Conservation (phyloP, 495 filamentous ascomycete genomes). For the Hypoxylon intermedium region DNA sequence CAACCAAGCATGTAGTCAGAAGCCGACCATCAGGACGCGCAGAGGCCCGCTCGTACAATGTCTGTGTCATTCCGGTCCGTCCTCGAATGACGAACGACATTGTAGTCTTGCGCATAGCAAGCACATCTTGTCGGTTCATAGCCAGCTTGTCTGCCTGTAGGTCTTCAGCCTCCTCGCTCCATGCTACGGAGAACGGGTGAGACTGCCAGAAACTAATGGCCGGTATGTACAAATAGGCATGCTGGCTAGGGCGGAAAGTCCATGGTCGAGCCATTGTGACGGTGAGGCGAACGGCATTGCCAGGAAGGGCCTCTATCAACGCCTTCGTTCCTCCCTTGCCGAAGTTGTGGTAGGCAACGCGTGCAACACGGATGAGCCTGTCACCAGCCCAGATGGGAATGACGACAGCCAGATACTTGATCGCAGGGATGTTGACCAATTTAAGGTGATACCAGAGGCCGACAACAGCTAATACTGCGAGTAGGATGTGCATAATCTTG, state of each 20-base stretch:
- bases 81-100: slow-evolving; percentile 82
- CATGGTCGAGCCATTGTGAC: slow-evolving; percentile 80
- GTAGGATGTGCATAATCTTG: slow-evolving; percentile 76
- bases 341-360: slow-evolving; percentile 70
- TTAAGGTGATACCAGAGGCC: slow-evolving; percentile 74
- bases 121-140: slow-evolving; percentile 63
- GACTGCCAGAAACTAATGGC: slow-evolving; percentile 72
- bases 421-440: slow-evolving; percentile 65
- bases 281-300: slow-evolving; percentile 71
- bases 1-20: too few species aligned
- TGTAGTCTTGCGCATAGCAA: slow-evolving; percentile 64
- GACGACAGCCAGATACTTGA: slow-evolving; percentile 65
- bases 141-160: slow-evolving; percentile 59
- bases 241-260: slow-evolving; percentile 75
- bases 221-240: slow-evolving; percentile 85
- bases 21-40: too few species aligned
- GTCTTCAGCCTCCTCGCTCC: slow-evolving; percentile 64
- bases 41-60: too few species aligned
- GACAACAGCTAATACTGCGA: slow-evolving; percentile 67
- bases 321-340: slow-evolving; percentile 65
- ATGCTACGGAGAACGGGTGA: slow-evolving; percentile 72
- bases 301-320: slow-evolving; percentile 68
- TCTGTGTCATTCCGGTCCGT: too few species aligned
- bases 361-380: slow-evolving; percentile 61
- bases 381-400: slow-evolving; percentile 72